Evolutionary conservation across 768 basidiomycete species (phyloP).

Genomic region (Leccinum truebloodii): DNA sequence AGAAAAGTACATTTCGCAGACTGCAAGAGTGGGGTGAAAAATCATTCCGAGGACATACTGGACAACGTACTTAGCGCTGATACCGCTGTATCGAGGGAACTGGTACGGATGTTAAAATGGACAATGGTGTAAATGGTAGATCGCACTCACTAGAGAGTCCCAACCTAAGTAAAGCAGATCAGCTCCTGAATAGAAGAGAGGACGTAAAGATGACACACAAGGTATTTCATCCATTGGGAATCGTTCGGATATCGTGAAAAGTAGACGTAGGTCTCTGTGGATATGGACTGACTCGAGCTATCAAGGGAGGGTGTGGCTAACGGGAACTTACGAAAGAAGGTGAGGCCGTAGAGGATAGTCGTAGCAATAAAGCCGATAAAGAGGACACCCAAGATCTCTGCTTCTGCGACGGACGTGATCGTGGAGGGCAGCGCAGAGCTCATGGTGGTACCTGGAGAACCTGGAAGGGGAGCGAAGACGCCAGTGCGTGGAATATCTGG

Average conservation of each 20-base stretch:
- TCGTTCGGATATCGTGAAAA: constrained; percentile 30
- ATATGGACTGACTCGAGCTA: not conserved
- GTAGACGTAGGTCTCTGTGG: constrained; percentile 32
- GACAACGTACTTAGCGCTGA: constrained; percentile 28
- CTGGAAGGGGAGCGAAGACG: not conserved
- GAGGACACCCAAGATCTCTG: constrained; percentile 27
- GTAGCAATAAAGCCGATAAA: constrained; percentile 31
- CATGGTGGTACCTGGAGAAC: constrained; percentile 16
- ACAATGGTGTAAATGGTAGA: not conserved
- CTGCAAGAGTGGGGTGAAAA: constrained; percentile 14
- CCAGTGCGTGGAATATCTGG: not conserved
- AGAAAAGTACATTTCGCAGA: constrained; percentile 28
- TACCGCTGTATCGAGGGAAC: constrained; percentile 26
- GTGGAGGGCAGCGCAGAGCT: constrained; percentile 1
- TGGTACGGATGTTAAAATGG: constrained; percentile 1
- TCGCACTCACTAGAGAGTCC: constrained; percentile 19
- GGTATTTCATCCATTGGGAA: constrained; percentile 14
- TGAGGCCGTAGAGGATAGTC: constrained; percentile 33
- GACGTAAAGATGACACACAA: constrained; percentile 15
- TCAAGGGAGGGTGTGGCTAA: not conserved
- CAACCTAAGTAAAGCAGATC: constrained; percentile 19
- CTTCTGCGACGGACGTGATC: constrained; percentile 19
- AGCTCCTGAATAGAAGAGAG: not conserved
- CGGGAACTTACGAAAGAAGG: constrained; percentile 33
- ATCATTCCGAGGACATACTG: not conserved